Evolutionary conservation across 345 rosid species (phyloP).

Genomic region (Rhodomyrtus tomentosa): DNA sequence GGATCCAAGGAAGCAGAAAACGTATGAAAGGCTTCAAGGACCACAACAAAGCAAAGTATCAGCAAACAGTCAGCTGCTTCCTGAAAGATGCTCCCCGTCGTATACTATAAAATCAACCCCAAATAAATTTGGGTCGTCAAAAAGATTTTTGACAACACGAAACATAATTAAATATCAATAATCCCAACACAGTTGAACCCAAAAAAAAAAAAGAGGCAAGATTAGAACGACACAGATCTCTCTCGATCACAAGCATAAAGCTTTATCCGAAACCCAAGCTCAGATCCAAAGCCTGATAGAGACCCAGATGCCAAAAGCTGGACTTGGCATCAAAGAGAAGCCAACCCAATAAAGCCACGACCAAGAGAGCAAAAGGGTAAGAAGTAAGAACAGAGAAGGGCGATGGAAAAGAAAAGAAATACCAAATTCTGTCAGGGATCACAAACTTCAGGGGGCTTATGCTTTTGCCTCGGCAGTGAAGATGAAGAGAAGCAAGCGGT

Average conservation of each 20-base stretch:
- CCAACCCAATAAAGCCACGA: neutral
- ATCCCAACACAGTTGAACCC: neutral
- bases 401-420: neutral
- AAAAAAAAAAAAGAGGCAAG: neutral
- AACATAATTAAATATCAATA: neutral
- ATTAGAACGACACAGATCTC: neutral
- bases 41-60: neutral
- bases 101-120: neutral
- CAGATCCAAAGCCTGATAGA: neutral
- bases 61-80: neutral
- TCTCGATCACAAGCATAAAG: neutral
- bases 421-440: neutral
- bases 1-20: neutral
- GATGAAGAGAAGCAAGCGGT: neutral
- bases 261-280: neutral
- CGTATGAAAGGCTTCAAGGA: neutral
- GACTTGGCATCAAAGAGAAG: neutral
- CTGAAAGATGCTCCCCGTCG: neutral
- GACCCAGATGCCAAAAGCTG: neutral
- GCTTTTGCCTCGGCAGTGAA: neutral
- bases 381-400: neutral
- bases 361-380: neutral
- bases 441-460: neutral
- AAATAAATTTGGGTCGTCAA: neutral
- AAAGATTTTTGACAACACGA: neutral